Evolutionary conservation across 768 basidiomycete species (phyloP).

Genomic region (Piloderma croceum): DNA sequence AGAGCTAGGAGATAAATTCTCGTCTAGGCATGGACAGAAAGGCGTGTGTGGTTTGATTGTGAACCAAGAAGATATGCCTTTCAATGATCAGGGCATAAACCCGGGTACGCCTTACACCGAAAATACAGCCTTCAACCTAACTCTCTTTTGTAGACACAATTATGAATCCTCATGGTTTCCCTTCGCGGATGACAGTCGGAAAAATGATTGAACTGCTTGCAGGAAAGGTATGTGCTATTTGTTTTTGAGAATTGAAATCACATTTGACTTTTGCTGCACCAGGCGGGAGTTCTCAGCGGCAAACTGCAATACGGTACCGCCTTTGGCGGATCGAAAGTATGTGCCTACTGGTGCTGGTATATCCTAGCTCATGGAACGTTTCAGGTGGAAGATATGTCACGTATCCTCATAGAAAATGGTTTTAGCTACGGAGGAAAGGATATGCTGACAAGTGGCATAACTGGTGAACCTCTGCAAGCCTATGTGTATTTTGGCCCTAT

Average conservation of each 20-base stretch:
- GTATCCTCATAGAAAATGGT: conserved; percentile 89
- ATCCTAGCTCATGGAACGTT: not conserved
- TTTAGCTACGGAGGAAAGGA: conserved; percentile 99
- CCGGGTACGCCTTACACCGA: conserved; percentile 53
- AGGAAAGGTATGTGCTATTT: conserved; percentile 63
- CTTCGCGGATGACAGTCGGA: conserved; percentile 98
- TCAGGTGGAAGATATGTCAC: conserved; percentile 96
- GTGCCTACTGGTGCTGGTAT: conserved; percentile 7
- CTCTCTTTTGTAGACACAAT: conserved; percentile 66
- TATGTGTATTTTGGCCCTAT: conserved; percentile 99
- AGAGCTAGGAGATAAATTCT: conserved; percentile 98
- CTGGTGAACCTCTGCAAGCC: conserved; percentile 91
- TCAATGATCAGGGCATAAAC: conserved; percentile 94
- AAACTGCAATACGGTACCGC: conserved; percentile 93
- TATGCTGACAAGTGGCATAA: conserved; percentile 97
- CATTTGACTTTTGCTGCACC: conserved; percentile 5
- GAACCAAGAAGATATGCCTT: conserved; percentile 98
- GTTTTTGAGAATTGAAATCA: conserved; percentile 1
- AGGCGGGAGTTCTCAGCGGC: conserved; percentile 89
- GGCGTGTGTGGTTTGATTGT: conserved; percentile 98
- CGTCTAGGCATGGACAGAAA: conserved; percentile 96
- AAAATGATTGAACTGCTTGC: conserved; percentile 99
- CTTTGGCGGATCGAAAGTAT: conserved; percentile 94
- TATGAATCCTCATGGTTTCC: conserved; percentile 99
- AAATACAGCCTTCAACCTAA: not conserved